phyloP scores from a whole-genome alignment of 78 protist species.

The Thecamonas trahens region DNA sequence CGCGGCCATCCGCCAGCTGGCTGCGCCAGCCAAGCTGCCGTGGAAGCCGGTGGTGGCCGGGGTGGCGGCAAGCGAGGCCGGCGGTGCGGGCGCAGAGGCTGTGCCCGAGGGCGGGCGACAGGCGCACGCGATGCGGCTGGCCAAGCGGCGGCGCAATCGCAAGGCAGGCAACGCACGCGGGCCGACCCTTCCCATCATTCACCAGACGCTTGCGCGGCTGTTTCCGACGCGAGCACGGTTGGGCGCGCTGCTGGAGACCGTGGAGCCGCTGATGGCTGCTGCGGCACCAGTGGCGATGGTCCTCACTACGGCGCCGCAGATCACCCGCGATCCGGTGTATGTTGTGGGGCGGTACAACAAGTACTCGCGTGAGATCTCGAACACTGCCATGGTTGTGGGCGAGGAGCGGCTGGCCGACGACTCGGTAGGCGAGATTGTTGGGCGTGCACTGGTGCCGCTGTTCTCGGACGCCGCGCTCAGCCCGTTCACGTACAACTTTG shows the following conservation, averaged over 20 bases:
- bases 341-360: slow-evolving; percentile 15
- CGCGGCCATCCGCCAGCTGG: no score
- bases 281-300: background rate
- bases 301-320: background rate
- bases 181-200: background rate
- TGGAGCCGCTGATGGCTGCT: background rate
- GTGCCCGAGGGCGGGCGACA: background rate
- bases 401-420: background rate
- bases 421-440: slow-evolving; percentile 11
- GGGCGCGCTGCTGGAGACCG: background rate
- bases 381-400: slow-evolving; percentile 3
- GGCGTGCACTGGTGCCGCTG: no score
- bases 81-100: background rate
- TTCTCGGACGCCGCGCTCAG: background rate
- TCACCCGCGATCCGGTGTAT: background rate
- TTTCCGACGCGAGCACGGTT: background rate
- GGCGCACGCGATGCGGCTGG: background rate
- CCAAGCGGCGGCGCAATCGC: background rate
- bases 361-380: background rate
- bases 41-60: no score
- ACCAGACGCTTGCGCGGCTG: background rate
- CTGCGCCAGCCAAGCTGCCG: no score
- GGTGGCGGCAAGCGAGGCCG: no score
- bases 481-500: background rate
- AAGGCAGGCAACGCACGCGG: background rate